These are phyloP conservation scores for Bremia lactucae DNA, from an alignment of 352 stramenopile genomes.

Conservation along the genomic window DNA sequence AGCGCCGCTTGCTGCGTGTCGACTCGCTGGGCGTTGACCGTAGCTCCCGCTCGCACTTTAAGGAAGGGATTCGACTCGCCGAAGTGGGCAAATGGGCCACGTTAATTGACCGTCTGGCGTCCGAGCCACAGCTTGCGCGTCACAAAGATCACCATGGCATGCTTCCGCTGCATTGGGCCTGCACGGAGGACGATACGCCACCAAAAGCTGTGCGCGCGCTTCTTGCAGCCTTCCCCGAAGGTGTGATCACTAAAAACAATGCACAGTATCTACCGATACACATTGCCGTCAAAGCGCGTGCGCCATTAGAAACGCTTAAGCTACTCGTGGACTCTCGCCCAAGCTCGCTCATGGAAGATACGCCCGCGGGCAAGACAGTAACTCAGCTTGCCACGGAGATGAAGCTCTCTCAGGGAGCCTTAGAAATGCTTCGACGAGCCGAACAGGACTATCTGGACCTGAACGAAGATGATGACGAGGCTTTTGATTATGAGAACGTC, in stretches of 20 bases:
- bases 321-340: conserved; percentile 55
- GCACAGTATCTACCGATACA: conserved; percentile 77
- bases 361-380: conserved; percentile 58
- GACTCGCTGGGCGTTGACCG: conserved; percentile 25
- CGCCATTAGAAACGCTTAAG: conserved; percentile 35
- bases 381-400: conserved; percentile 54
- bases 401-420: conserved; percentile 25
- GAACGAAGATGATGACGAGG: conserved; percentile 45
- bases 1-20: conserved; percentile 9
- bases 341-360: conserved; percentile 60
- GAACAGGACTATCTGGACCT: conserved; percentile 64
- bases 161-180: conserved; percentile 77
- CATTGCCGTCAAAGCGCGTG: conserved; percentile 60
- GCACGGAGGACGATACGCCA: conserved; percentile 68
- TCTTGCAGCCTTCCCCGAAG: conserved; percentile 62
- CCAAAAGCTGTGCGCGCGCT: conserved; percentile 45
- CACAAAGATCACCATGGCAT: conserved; percentile 81
- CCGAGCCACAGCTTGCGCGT: conserved; percentile 52
- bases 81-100: conserved; percentile 74
- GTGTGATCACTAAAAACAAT: conserved; percentile 71
- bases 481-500: conserved; percentile 53
- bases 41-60: conserved; percentile 51
- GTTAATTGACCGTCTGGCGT: conserved; percentile 44
- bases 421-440: conserved; percentile 57
- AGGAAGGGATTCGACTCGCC: conserved; percentile 68